Evolutionary conservation across 352 stramenopile genomes (phyloP).

Genomic region (Phytophthora europaea): DNA sequence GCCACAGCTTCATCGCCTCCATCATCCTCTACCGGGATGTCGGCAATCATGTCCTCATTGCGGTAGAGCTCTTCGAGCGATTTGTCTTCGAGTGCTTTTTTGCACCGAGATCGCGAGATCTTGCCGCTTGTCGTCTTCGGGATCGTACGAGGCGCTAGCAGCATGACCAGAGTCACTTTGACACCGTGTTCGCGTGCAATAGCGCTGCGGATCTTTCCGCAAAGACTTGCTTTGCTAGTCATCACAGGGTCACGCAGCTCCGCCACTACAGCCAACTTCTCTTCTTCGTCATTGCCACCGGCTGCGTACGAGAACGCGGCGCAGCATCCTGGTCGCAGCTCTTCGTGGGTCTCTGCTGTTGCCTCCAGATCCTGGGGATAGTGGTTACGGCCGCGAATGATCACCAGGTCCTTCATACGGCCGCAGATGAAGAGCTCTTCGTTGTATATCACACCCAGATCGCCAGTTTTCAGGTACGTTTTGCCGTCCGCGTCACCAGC

Average conservation of each 20-base stretch:
- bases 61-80: slow-evolving; percentile 76
- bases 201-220: slow-evolving; percentile 68
- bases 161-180: slow-evolving; percentile 89
- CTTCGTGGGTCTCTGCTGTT: slow-evolving; percentile 86
- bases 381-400: slow-evolving; percentile 99
- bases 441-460: slow-evolving; percentile 98
- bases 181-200: slow-evolving; percentile 90
- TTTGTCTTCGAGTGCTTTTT: slow-evolving; percentile 70
- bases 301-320: slow-evolving; percentile 93
- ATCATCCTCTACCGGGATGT: slow-evolving; percentile 50
- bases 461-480: slow-evolving; percentile 95
- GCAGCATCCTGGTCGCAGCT: slow-evolving; percentile 95
- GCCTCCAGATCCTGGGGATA: slow-evolving; percentile 99
- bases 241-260: slow-evolving; percentile 80
- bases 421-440: slow-evolving; percentile 98
- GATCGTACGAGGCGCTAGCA: slow-evolving; percentile 94
- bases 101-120: slow-evolving; percentile 95
- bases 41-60: slow-evolving; percentile 83
- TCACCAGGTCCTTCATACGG: slow-evolving; percentile 99
- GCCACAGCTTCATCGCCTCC: slow-evolving; percentile 44
- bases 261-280: slow-evolving; percentile 79
- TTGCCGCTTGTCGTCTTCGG: slow-evolving; percentile 99
- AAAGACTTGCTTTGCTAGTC: slow-evolving; percentile 81
- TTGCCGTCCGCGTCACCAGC: slow-evolving; percentile 35
- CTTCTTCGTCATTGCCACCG: slow-evolving; percentile 53